Base-by-base conservation (phyloP, 2,329 filamentous ascomycete species). In the Trichoderma asperellum region DNA sequence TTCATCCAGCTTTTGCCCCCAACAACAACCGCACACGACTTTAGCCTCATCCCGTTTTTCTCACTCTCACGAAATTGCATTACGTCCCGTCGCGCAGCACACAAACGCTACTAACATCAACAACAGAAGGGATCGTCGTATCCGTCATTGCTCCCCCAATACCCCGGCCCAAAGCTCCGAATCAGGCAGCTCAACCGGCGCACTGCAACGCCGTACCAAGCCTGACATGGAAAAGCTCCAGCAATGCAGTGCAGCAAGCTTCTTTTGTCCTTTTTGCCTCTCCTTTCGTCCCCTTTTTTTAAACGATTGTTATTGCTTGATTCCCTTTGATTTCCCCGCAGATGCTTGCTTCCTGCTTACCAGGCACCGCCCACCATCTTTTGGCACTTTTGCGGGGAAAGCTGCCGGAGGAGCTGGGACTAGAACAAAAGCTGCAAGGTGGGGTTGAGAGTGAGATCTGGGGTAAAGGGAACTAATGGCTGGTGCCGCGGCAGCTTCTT, bases 101-200 rank as follows among this genome's bases (percentile, higher is more conserved):
- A 12, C 8, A 35, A 4, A 40, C 1, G n/a, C 40, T n/a, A 18
- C 40, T 43, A 35, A 57, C 11, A 57, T 32, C 32, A 57, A 58
- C 35, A 58, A n/a, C 32, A 43, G 27, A 58, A 18, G 34, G 3
- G 55, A 57, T 57, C 55, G 56, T 37, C 56, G 32, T 7, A 16
- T 37, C 56, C 56, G 56, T 64, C 49, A 35, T 56, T 37, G 24
- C 63, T 43, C 40, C 37, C 37, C 40, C 40, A 43, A 40, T n/a
- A 43, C 40, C 53, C 49, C 52, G 62, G 62, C 11, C 49, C 63
- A 35, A 40, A 8, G 53, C 34, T 1, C 64, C 64, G 29, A 60
- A 68, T 68, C 64, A 53, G 64, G 64, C 64, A 68, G 64, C 64
- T 60, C 57, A 53, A 12, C 21, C 55, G 49, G 49, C 29, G 21